A percentile compares a stretch with the other conserved stretches of the same genome.
These are phyloP conservation scores for Litchi chinensis DNA, from an alignment of 345 rosid genomes.

Conservation along the genomic window DNA sequence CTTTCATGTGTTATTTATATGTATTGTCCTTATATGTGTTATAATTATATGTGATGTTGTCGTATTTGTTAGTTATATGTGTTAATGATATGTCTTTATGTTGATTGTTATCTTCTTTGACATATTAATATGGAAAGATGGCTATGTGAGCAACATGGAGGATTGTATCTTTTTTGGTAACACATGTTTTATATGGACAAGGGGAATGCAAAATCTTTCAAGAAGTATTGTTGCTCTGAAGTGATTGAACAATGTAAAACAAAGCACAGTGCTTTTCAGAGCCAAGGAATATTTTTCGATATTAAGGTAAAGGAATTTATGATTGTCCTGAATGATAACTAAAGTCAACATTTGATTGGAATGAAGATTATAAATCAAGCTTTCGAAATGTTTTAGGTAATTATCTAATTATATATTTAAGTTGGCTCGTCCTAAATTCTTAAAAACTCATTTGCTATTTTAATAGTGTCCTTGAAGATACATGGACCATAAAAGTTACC, in stretches of 20 bases:
- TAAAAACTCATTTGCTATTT: neutral
- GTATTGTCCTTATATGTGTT: no score
- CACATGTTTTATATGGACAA: constrained; percentile 36
- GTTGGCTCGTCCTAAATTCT: neutral
- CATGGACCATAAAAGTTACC: no score
- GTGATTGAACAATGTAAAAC: constrained; percentile 73
- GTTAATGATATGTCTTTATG: no score
- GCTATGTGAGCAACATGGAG: neutral
- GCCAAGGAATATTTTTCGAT: constrained; percentile 76
- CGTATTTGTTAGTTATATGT: no score
- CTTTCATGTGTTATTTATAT: no score
- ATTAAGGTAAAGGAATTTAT: constrained; percentile 55
- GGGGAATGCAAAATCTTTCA: constrained; percentile 74
- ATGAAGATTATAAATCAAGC: neutral
- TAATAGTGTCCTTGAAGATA: neutral
- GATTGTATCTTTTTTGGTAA: neutral
- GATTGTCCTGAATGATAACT: no score
- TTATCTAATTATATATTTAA: no score
- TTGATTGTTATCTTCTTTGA: neutral
- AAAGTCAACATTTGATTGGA: neutral
- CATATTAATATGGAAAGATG: neutral
- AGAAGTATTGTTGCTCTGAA: constrained; percentile 83
- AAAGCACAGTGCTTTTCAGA: constrained; percentile 63
- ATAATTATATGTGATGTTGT: no score
- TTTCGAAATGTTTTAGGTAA: neutral